A percentile compares a stretch with the other conserved stretches of the same genome.
Conservation (phyloP, 352 stramenopile species). For the Phytophthora fragariae region DNA sequence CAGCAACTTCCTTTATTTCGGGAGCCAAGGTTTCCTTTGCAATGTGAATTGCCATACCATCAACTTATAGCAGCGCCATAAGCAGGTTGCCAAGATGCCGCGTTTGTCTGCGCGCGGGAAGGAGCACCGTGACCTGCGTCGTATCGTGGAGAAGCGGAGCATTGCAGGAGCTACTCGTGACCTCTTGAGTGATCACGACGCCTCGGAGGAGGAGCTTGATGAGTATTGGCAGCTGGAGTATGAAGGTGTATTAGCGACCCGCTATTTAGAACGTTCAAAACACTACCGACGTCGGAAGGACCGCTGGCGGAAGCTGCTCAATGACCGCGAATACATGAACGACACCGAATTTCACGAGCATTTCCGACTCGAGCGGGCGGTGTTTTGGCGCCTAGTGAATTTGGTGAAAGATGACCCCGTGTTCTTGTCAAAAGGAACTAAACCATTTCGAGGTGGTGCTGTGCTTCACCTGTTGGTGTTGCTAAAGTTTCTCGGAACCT, state of each 20-base stretch:
- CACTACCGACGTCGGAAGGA: constrained; percentile 7
- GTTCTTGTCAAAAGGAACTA: constrained; percentile 11
- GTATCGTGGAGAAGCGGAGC: not conserved
- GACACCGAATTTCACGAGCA: constrained; percentile 22
- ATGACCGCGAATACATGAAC: constrained; percentile 14
- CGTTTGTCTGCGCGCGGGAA: constrained; percentile 3
- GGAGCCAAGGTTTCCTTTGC: not conserved
- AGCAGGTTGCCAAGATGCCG: constrained; percentile 8
- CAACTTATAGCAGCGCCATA: not conserved
- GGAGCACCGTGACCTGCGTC: constrained; percentile 10
- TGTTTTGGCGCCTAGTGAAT: constrained; percentile 12
- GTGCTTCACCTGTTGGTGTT: constrained; percentile 35
- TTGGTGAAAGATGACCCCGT: constrained; percentile 14
- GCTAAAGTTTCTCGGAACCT: constrained; percentile 39
- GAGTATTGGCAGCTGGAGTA: constrained; percentile 13
- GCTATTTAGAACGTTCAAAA: not conserved
- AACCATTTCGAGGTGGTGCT: constrained; percentile 27
- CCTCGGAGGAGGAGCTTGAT: constrained; percentile 16
- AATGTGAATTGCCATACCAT: not conserved
- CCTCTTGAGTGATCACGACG: constrained; percentile 7
- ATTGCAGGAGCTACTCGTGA: not conserved
- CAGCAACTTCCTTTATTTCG: not conserved
- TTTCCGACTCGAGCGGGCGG: constrained; percentile 8
- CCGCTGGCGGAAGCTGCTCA: constrained; percentile 7
- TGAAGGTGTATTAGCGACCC: not conserved